Percentiles rank a stretch among this genome's conserved stretches.
Evolutionary conservation across 2,329 filamentous ascomycete species (phyloP).

Genomic region (Phialophora verrucosa): DNA sequence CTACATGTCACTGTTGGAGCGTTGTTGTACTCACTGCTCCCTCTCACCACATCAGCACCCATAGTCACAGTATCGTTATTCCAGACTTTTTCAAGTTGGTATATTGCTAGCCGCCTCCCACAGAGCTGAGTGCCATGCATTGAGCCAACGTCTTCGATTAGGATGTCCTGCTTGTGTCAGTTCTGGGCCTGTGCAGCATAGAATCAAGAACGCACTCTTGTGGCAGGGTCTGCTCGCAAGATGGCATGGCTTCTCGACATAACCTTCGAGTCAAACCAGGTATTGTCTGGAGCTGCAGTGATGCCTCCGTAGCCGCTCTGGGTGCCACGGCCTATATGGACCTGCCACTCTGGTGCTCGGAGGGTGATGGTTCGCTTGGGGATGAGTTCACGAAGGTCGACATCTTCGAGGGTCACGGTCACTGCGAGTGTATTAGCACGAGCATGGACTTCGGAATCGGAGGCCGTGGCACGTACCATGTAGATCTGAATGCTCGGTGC

Average conservation of each 20-base stretch:
- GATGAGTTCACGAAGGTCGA: constrained; percentile 40
- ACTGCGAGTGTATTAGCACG: constrained; percentile 39
- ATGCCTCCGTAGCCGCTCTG: constrained; percentile 46
- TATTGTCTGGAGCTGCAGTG: constrained; percentile 47
- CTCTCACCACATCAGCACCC: constrained; percentile 58
- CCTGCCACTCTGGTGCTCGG: constrained; percentile 37
- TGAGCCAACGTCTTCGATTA: constrained; percentile 61
- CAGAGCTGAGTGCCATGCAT: constrained; percentile 69
- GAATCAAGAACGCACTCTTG: constrained; percentile 22
- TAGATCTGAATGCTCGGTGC: background rate
- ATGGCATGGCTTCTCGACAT: constrained; percentile 55
- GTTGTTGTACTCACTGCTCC: constrained; percentile 38
- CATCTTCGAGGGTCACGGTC: constrained; percentile 44
- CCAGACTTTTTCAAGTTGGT: constrained; percentile 42
- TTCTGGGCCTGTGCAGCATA: constrained; percentile 20
- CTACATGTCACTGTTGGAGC: background rate
- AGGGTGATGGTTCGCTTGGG: constrained; percentile 46
- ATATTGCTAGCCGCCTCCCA: constrained; percentile 47
- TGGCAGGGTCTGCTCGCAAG: constrained; percentile 41
- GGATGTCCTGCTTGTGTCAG: constrained; percentile 47
- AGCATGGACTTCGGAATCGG: background rate
- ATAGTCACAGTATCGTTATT: constrained; percentile 52
- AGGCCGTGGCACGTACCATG: constrained; percentile 20
- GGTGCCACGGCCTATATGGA: constrained; percentile 51
- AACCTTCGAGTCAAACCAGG: constrained; percentile 54